Evolutionary conservation across 164 flowering plant genomes (phyloP).

Genomic region (Magnolia changhungtana): DNA sequence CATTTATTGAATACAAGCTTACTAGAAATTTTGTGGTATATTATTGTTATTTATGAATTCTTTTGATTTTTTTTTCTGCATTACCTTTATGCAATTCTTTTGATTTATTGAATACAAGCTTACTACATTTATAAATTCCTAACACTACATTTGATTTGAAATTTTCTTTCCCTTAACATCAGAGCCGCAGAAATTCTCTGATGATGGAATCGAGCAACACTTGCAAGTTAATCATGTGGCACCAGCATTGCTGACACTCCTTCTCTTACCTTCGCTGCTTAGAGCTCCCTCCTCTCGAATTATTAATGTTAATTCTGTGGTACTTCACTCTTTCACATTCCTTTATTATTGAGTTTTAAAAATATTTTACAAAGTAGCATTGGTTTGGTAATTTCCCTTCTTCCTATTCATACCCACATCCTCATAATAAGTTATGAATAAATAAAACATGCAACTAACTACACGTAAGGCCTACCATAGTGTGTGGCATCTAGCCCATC

Average conservation of each 20-base stretch:
- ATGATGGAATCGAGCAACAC: slow-evolving; percentile 31
- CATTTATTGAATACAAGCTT: no score
- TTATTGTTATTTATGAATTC: not conserved
- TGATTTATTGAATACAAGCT: no score
- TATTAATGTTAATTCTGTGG: slow-evolving; percentile 37
- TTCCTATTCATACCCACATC: no score
- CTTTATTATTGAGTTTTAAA: not conserved
- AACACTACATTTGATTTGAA: not conserved
- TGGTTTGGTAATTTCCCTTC: no score
- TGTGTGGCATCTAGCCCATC: no score
- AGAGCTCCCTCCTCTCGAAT: slow-evolving; percentile 28
- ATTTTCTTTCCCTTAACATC: not conserved
- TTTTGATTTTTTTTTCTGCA: not conserved
- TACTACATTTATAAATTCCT: no score
- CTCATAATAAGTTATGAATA: no score
- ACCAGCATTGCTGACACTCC: slow-evolving; percentile 29
- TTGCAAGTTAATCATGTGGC: slow-evolving; percentile 38
- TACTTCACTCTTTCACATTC: slow-evolving; percentile 3
- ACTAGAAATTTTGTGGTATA: no score
- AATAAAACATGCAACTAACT: no score
- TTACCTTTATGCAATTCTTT: no score
- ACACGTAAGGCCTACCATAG: no score
- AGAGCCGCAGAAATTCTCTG: slow-evolving; percentile 29
- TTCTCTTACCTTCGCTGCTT: slow-evolving; percentile 31
- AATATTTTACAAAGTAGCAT: not conserved